Base-by-base conservation (phyloP, 768 basidiomycete species). In the Mycena indigotica region DNA sequence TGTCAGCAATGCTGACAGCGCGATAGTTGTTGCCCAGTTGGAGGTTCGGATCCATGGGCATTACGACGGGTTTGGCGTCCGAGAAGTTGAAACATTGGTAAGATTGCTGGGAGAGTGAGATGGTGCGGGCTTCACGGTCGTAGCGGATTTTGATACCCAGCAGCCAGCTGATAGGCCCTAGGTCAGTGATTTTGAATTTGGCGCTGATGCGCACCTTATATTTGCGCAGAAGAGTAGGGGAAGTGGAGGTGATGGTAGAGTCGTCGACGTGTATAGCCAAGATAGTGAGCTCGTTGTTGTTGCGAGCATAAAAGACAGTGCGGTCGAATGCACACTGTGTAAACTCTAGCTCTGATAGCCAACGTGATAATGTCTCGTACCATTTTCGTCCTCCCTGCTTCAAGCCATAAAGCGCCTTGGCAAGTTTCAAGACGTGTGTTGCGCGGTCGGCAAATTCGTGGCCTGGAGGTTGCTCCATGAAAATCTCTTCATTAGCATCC, bases 361-460 rank as follows among this genome's bases (percentile, higher is more conserved):
- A 10, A 25, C 41, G 41, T 19, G 56, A 24, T 0, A 69, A 40
- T 48, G 51, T 64, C 51, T 62, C 53, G 48, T 70, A 63, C 71
- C 74, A 75, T 16, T 65, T 46, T 15, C 64, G 50, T 3, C 61
- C 61, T 1, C 69, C 66, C 53, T 75, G 74, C 28, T 68, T 66
- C 41, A 44, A 44, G 8, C 41, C 41, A 23, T 44, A 44, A 5
- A 44, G n/a, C 23, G n/a, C 41, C 41, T 44, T 44, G 8, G 8
- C 5, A 21, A 44, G 41, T 23, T 39, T 40, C 25, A 48, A 25
- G 38, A 49, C 51, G 26, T 56, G 24, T 44, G 51, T 60, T 1
- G 78, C 75, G 28, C 73, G 72, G 12, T 74, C 63, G 0, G 75
- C 72, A 65, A 78, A 79, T 3, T 58, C 57, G 5, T 50, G 19